phyloP scores from a whole-genome alignment of 1,284 basidiomycete species.

The Ganoderma lingzhi region DNA sequence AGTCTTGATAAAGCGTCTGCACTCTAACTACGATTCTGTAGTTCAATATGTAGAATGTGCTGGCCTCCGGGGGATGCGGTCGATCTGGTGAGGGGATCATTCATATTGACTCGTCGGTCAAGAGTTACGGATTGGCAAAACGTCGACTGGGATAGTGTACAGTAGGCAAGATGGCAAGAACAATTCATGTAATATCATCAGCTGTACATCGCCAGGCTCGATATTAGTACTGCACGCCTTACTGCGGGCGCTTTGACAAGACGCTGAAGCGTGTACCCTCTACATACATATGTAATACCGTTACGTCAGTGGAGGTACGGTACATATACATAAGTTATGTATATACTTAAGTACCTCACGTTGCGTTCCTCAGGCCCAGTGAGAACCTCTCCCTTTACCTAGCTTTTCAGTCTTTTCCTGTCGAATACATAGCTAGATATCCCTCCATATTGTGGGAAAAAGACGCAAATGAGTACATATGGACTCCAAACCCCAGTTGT shows the following conservation, averaged over 20 bases:
- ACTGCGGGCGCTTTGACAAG: not conserved
- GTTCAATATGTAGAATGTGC: conserved; percentile 36
- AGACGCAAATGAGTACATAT: too few relatives aligned
- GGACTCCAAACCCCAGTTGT: too few relatives aligned
- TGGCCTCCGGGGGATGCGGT: not conserved
- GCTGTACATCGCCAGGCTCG: not conserved
- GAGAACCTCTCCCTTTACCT: too few relatives aligned
- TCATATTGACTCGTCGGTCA: not conserved
- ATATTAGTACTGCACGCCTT: not conserved
- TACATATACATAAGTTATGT: too few relatives aligned
- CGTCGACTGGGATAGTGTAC: conserved; percentile 15
- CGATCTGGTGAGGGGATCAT: not conserved
- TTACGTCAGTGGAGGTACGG: too few relatives aligned
- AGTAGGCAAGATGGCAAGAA: conserved; percentile 25
- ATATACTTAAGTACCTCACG: too few relatives aligned
- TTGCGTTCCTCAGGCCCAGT: too few relatives aligned
- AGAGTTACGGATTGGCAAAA: not conserved
- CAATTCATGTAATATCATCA: conserved; percentile 24
- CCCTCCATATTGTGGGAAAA: too few relatives aligned
- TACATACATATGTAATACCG: too few relatives aligned
- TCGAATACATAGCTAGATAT: too few relatives aligned
- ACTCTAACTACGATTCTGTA: conserved; percentile 11
- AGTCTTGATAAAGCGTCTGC: not conserved
- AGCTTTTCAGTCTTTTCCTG: too few relatives aligned
- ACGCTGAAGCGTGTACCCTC: not conserved